Base-by-base conservation (phyloP, 202 grass and related monocot species). In the Zoysia matrella region DNA sequence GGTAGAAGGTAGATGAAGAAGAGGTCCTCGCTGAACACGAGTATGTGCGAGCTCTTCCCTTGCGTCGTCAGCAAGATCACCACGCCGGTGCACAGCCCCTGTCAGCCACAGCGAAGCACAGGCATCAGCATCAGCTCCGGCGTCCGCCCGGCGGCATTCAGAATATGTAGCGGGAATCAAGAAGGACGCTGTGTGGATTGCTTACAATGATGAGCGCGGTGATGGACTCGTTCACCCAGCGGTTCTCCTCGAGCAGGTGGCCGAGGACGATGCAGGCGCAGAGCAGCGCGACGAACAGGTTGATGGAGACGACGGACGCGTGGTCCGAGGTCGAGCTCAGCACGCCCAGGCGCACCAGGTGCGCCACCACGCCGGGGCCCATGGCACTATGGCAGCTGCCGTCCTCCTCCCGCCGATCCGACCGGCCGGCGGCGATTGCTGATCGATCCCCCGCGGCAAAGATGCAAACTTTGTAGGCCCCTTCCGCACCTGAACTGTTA, bases 1-100 rank as follows among this genome's bases (percentile, higher is more conserved):
- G 96, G 96, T 0, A 99, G 93, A 66, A 99, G 96, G 86, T 99
- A 99, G 43, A 99, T 99, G 76, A 99, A 99, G 92, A 99, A 99
- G 85, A 99, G 90, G 30, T 36, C 30, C 30, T 36, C 30, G 30
- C 30, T 36, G 30, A 36, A 36, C 30, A 36, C 30, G 30, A 99
- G 86, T 57, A 99, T 83, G 77, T 92, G 93, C n/a, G 96, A 99
- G 85, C 93, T 99, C 78, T 89, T 99, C 75, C 96, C 93, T 67
- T 99, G 76, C 8, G 96, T 94, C 16, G 89, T 92, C 51, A 93
- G 83, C 89, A 99, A 74, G 76, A 99, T 99, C 67, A 94, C 80
- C 77, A 92, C 91, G 72, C 96, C 96, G 4, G 92, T 93, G 71
- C 90, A 93, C 53, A 95, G 82, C 44, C 96, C 96, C 96, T 99